Percentiles rank a stretch among this genome's conserved stretches.
Evolutionary conservation across 2,329 filamentous ascomycete genomes (phyloP).

Genomic region (Fusarium setosum): DNA sequence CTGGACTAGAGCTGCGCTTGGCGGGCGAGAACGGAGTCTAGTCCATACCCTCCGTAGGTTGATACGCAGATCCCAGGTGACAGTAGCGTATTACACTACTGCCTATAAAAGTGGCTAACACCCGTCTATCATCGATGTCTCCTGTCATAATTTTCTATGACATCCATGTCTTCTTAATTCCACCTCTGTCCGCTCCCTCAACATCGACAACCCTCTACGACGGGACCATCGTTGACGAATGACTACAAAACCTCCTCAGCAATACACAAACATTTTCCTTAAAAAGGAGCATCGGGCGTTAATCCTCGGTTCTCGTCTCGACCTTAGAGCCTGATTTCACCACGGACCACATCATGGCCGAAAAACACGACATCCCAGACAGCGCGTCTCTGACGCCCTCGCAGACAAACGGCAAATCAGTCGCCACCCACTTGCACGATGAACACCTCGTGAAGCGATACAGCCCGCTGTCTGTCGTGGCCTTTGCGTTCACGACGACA

Average conservation of each 20-base stretch:
- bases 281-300: conserved; percentile 21
- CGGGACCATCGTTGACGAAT: conserved; percentile 6
- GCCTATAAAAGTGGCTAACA: neutral
- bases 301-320: conserved; percentile 24
- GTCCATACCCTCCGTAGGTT: neutral
- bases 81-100: neutral
- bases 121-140: neutral
- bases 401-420: conserved; percentile 28
- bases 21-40: neutral
- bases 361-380: conserved; percentile 23
- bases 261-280: conserved; percentile 27
- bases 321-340: conserved; percentile 4
- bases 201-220: neutral
- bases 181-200: neutral
- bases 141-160: no score
- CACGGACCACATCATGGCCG: conserved; percentile 1
- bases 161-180: neutral
- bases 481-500: conserved; percentile 42
- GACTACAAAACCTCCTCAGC: conserved; percentile 17
- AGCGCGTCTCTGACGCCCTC: conserved; percentile 28
- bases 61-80: neutral
- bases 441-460: conserved; percentile 39
- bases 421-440: conserved; percentile 5
- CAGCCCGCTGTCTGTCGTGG: conserved; percentile 40
- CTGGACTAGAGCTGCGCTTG: neutral